Conservation (phyloP, 2,329 filamentous ascomycete species). For the Clarireedia monteithiana region DNA sequence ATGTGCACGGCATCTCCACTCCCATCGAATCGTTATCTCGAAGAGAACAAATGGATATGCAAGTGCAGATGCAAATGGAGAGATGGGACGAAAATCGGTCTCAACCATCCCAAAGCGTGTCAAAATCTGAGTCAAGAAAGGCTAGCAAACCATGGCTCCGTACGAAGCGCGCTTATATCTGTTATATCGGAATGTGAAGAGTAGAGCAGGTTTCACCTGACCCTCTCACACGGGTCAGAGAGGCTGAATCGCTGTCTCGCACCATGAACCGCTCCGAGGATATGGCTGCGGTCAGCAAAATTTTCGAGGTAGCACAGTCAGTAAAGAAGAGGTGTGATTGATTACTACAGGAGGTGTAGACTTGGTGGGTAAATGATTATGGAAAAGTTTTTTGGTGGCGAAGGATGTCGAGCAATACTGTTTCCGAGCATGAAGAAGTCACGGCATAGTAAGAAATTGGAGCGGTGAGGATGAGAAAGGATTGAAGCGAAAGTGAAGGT, state of each 20-base stretch:
- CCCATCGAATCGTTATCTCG: slow-evolving; percentile 1
- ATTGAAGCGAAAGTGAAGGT: slow-evolving; percentile 2
- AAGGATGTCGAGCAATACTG: background rate
- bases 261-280: background rate
- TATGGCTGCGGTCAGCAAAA: slow-evolving; percentile 3
- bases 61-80: background rate
- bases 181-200: background rate
- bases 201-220: slow-evolving; percentile 2
- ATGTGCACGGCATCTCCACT: background rate
- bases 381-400: slow-evolving; percentile 1
- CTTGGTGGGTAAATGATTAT: background rate
- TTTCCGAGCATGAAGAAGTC: background rate
- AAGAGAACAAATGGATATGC: background rate
- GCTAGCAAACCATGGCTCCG: background rate
- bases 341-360: background rate
- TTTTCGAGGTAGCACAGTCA: background rate
- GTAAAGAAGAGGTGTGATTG: background rate
- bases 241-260: slow-evolving; percentile 4
- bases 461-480: slow-evolving; percentile 6
- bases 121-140: background rate
- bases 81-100: slow-evolving; percentile 1
- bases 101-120: too few relatives aligned
- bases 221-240: slow-evolving; percentile 4
- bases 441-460: background rate
- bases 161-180: slow-evolving; percentile 7